These are phyloP conservation scores for Ceratocystis alfenasii DNA, from an alignment of 2,329 filamentous ascomycete genomes.

Conservation along the genomic window DNA sequence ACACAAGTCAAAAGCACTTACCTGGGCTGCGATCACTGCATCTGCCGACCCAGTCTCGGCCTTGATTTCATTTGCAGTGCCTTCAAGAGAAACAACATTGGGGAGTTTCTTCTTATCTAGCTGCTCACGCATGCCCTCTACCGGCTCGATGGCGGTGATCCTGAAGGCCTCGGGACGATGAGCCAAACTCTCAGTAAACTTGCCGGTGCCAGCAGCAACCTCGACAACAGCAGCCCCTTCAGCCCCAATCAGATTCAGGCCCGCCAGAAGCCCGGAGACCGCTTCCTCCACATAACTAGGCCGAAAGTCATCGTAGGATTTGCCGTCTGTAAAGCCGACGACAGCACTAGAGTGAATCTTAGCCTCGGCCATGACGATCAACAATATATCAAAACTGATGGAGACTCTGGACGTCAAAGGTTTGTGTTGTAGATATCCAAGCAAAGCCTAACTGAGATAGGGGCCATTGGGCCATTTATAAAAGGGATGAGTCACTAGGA, in stretches of 20 bases:
- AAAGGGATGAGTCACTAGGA: no score
- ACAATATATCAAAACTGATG: not conserved
- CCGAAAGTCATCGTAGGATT: constrained; percentile 54
- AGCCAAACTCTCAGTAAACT: constrained; percentile 54
- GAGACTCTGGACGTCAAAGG: not conserved
- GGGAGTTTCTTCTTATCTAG: constrained; percentile 46
- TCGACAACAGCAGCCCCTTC: constrained; percentile 45
- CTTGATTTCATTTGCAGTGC: constrained; percentile 46
- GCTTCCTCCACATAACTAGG: constrained; percentile 52
- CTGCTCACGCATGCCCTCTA: constrained; percentile 50
- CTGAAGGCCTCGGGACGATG: constrained; percentile 46
- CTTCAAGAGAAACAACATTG: constrained; percentile 44
- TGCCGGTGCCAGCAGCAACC: constrained; percentile 57
- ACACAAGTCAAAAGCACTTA: constrained; percentile 30
- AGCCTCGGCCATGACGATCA: constrained; percentile 25
- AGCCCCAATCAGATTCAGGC: constrained; percentile 40
- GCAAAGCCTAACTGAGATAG: not conserved
- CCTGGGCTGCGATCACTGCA: constrained; percentile 56
- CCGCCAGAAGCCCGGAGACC: constrained; percentile 45
- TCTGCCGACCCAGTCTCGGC: constrained; percentile 49
- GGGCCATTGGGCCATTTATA: not conserved
- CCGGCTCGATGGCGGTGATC: constrained; percentile 52
- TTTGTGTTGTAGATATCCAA: not conserved
- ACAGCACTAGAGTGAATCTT: constrained; percentile 41
- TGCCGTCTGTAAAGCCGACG: constrained; percentile 53